Conservation (phyloP, 148 eudicot genomes). For the Suaeda aralocaspica region DNA sequence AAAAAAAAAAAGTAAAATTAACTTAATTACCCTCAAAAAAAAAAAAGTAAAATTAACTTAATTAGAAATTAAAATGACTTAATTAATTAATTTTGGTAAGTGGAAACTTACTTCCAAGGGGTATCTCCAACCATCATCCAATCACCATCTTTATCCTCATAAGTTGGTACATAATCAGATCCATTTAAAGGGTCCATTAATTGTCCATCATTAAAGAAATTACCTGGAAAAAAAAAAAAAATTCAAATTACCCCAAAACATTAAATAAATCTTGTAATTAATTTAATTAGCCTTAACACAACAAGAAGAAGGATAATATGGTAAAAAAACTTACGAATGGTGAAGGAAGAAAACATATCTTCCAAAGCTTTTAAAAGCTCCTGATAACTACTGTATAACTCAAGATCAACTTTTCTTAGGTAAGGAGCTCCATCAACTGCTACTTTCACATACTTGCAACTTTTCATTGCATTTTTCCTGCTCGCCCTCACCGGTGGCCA, state of each 20-base stretch:
- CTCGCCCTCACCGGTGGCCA: constrained; percentile 59
- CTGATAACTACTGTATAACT: constrained; percentile 49
- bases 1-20: too few relatives aligned
- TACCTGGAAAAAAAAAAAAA: constrained; percentile 21
- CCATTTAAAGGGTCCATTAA: constrained; percentile 35
- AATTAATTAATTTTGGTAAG: neutral
- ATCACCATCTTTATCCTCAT: constrained; percentile 48
- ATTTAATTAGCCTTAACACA: neutral
- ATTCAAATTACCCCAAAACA: neutral
- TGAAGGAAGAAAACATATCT: constrained; percentile 64
- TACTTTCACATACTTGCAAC: constrained; percentile 55
- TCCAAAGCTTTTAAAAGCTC: constrained; percentile 59
- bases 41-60: neutral
- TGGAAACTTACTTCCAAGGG: constrained; percentile 39
- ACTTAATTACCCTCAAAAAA: too few relatives aligned
- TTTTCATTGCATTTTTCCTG: constrained; percentile 37
- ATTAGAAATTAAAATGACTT: neutral
- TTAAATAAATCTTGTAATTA: neutral
- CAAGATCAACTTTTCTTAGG: constrained; percentile 78
- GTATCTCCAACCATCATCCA: constrained; percentile 56
- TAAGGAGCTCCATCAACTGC: constrained; percentile 94
- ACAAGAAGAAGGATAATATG: neutral
- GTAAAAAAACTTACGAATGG: constrained; percentile 44
- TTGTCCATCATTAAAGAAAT: constrained; percentile 36
- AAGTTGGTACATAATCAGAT: constrained; percentile 40